Percentiles rank a stretch among this genome's conserved stretches.
phyloP scores from a whole-genome alignment of 78 protist genomes.

The Capsaspora owczarzaki region DNA sequence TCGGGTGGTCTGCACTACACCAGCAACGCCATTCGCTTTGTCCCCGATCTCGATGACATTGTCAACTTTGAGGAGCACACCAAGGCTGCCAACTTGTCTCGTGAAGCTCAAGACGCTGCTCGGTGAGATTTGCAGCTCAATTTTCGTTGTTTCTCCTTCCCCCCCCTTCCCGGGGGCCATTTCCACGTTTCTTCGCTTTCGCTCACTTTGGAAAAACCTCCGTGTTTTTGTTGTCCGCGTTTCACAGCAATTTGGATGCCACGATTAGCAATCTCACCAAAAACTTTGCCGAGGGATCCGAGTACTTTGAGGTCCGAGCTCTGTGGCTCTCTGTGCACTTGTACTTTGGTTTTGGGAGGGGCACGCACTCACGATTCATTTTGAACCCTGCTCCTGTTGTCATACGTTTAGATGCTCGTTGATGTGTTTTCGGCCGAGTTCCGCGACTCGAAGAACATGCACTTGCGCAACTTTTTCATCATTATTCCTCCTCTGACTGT shows the following conservation, averaged over 20 bases:
- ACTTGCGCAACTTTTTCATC: slow-evolving; percentile 61
- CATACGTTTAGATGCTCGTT: slow-evolving; percentile 33
- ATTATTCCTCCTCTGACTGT: slow-evolving; percentile 86
- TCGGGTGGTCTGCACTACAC: slow-evolving; percentile 72
- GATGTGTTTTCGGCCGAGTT: slow-evolving; percentile 54
- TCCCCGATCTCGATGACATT: slow-evolving; percentile 73
- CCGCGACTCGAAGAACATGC: slow-evolving; percentile 38
- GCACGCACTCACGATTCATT: not conserved
- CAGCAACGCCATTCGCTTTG: slow-evolving; percentile 58
- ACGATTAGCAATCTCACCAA: slow-evolving; percentile 36
- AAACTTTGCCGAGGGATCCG: slow-evolving; percentile 77
- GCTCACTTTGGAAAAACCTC: not conserved
- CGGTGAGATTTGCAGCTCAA: not conserved
- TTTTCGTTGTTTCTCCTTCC: not conserved
- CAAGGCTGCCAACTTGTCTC: slow-evolving; percentile 23
- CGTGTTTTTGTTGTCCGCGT: not conserved
- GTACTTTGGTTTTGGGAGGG: not conserved
- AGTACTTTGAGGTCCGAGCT: slow-evolving; percentile 64
- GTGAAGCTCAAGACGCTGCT: slow-evolving; percentile 35
- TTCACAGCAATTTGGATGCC: slow-evolving; percentile 44
- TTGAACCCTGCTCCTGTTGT: not conserved
- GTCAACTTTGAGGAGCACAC: slow-evolving; percentile 59
- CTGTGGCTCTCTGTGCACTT: not conserved
- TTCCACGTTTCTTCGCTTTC: not conserved
- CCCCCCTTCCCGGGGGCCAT: not conserved